Percentiles rank a stretch among this genome's conserved stretches.
phyloP scores from a whole-genome alignment of 2,329 filamentous ascomycete genomes.

The Neofusicoccum sp. region DNA sequence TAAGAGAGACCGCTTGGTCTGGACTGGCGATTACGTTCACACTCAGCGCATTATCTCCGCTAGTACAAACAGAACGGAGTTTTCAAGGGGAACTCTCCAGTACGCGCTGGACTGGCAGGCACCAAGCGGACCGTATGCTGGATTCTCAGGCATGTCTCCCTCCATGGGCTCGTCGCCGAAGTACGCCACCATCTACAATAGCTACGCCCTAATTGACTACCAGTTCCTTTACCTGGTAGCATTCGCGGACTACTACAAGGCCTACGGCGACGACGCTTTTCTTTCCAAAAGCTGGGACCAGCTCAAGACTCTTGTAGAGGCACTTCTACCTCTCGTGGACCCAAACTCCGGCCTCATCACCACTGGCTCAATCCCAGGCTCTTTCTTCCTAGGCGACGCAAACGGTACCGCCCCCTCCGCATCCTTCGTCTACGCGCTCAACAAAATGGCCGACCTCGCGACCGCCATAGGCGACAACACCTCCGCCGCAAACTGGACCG shows the following conservation, averaged over 20 bases:
- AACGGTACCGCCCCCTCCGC: slow-evolving; percentile 31
- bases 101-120: slow-evolving; percentile 30
- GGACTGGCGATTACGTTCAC: slow-evolving; percentile 46
- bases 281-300: slow-evolving; percentile 26
- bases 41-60: slow-evolving; percentile 38
- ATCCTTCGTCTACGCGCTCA: slow-evolving; percentile 28
- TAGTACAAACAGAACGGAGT: slow-evolving; percentile 38
- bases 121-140: background rate
- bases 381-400: slow-evolving; percentile 28
- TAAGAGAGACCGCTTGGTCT: slow-evolving; percentile 44
- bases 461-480: slow-evolving; percentile 30
- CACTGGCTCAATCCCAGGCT: slow-evolving; percentile 14
- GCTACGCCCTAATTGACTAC: slow-evolving; percentile 28
- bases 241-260: slow-evolving; percentile 29
- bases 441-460: slow-evolving; percentile 29
- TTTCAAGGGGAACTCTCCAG: slow-evolving; percentile 35
- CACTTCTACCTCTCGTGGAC: slow-evolving; percentile 29
- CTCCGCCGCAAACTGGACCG: slow-evolving; percentile 25
- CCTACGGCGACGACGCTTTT: slow-evolving; percentile 23
- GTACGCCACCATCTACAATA: slow-evolving; percentile 12
- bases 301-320: slow-evolving; percentile 25
- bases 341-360: slow-evolving; percentile 26
- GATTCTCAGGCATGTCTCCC: slow-evolving; percentile 21
- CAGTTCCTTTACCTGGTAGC: slow-evolving; percentile 32
- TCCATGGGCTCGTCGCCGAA: slow-evolving; percentile 17